phyloP scores from a whole-genome alignment of 2,329 filamentous ascomycete species.

The Geosmithia morbida region DNA sequence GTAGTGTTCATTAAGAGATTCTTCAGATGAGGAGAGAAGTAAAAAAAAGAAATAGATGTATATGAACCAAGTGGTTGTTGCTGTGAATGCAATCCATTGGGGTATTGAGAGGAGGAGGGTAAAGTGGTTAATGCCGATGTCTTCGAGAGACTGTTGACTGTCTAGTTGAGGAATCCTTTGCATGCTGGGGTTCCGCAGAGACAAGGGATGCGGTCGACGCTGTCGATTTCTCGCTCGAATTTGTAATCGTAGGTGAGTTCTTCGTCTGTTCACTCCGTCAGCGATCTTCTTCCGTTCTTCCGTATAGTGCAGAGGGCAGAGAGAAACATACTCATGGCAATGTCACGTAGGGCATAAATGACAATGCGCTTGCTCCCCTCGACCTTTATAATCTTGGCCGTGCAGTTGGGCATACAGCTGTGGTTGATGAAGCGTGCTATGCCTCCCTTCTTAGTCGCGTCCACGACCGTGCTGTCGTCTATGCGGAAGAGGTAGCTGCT shows the following conservation, averaged over 20 bases:
- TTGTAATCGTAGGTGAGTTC: conserved; percentile 99
- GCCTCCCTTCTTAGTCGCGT: conserved; percentile 95
- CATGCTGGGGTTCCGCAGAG: conserved; percentile 91
- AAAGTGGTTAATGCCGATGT: background rate
- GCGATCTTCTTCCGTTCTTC: too few species aligned
- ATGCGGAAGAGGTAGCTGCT: conserved; percentile 97
- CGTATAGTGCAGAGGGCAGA: background rate
- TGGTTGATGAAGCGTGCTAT: conserved; percentile 99
- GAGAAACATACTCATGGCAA: conserved; percentile 66
- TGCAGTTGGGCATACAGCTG: conserved; percentile 96
- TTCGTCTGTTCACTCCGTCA: conserved; percentile 51
- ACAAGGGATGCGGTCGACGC: conserved; percentile 89
- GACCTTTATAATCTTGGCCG: conserved; percentile 97
- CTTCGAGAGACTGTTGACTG: background rate
- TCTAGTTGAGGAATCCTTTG: conserved; percentile 96
- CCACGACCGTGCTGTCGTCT: conserved; percentile 92
- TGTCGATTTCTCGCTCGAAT: conserved; percentile 93
- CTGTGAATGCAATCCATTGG: too few species aligned
- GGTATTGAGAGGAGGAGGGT: background rate
- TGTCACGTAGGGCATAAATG: conserved; percentile 94
- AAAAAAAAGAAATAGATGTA: background rate
- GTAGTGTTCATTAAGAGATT: background rate
- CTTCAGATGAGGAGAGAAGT: background rate
- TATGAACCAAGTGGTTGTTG: background rate
- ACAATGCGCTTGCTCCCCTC: conserved; percentile 97